A percentile compares a stretch with the other conserved stretches of the same genome.
Conservation (phyloP, 2,329 filamentous ascomycete genomes). For the Penicillium concentricum region DNA sequence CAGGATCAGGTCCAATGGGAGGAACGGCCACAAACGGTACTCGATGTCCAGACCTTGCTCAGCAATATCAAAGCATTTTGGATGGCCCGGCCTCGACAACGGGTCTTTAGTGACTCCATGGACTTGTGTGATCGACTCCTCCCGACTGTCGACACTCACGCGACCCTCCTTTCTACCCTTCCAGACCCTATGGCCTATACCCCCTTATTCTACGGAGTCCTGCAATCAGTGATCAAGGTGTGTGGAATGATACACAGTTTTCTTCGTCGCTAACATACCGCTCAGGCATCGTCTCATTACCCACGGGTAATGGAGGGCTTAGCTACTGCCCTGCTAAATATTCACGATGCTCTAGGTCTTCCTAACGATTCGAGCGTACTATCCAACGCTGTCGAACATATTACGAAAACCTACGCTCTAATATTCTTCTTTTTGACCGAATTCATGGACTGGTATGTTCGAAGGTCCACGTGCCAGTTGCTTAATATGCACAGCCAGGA, state of each 20-base stretch:
- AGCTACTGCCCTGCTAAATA: slow-evolving; percentile 31
- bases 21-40: slow-evolving; percentile 27
- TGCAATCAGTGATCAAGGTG: slow-evolving; percentile 41
- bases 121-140: slow-evolving; percentile 30
- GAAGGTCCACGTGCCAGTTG: slow-evolving; percentile 34
- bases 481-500: slow-evolving; percentile 38
- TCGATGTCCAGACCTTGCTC: slow-evolving; percentile 32
- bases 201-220: slow-evolving; percentile 36
- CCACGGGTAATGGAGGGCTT: slow-evolving; percentile 37
- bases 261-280: neutral
- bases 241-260: neutral
- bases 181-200: slow-evolving; percentile 28
- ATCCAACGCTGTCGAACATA: slow-evolving; percentile 17
- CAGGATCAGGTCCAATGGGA: slow-evolving; percentile 30
- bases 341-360: slow-evolving; percentile 31
- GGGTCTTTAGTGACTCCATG: slow-evolving; percentile 26
- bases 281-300: slow-evolving; percentile 36
- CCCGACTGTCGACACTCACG: slow-evolving; percentile 31
- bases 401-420: slow-evolving; percentile 35
- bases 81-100: slow-evolving; percentile 28
- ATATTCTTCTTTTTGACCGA: slow-evolving; percentile 39
- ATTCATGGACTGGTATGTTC: slow-evolving; percentile 40
- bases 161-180: slow-evolving; percentile 25
- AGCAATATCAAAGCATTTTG: slow-evolving; percentile 29
- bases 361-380: slow-evolving; percentile 14